These are phyloP conservation scores for Cenchrus americanus DNA, from an alignment of 176 grass and related monocot species.

Conservation along the genomic window DNA sequence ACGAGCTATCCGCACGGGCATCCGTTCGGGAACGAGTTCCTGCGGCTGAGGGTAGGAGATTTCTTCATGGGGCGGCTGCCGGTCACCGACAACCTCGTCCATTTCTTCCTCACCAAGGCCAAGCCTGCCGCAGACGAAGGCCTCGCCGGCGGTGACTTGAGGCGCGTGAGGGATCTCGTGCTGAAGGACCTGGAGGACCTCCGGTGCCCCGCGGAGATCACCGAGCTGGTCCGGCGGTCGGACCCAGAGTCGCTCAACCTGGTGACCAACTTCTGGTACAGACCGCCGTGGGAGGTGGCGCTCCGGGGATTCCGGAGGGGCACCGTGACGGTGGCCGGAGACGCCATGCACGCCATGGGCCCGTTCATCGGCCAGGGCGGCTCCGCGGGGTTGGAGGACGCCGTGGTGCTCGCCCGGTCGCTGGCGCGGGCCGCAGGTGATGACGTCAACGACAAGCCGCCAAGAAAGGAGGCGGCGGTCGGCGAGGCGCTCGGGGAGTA, in stretches of 20 bases:
- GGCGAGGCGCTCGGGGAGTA: conserved; percentile 20
- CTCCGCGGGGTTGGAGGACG: conserved; percentile 45
- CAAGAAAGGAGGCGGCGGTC: neutral
- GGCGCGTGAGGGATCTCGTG: neutral
- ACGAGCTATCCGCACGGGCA: conserved; percentile 22
- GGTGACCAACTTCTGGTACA: too few relatives aligned
- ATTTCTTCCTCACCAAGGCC: conserved; percentile 10
- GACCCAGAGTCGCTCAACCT: conserved; percentile 44
- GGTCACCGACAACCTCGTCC: conserved; percentile 29
- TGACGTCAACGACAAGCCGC: too few relatives aligned
- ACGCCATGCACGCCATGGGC: conserved; percentile 69
- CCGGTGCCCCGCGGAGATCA: neutral
- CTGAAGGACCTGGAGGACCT: neutral
- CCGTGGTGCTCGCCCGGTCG: conserved; percentile 49
- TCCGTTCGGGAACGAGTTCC: conserved; percentile 4
- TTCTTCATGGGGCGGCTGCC: conserved; percentile 35
- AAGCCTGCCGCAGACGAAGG: neutral
- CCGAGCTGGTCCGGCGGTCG: conserved; percentile 31
- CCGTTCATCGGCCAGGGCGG: conserved; percentile 68
- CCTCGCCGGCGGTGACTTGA: neutral
- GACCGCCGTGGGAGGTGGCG: conserved; percentile 52
- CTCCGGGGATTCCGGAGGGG: conserved; percentile 33
- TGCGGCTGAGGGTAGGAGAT: neutral
- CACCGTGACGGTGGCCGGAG: conserved; percentile 41
- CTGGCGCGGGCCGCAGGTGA: neutral